Evolutionary conservation across 225 moss, liverwort and hornwort genomes (phyloP).

Genomic region (Rhytidiadelphus loreus): DNA sequence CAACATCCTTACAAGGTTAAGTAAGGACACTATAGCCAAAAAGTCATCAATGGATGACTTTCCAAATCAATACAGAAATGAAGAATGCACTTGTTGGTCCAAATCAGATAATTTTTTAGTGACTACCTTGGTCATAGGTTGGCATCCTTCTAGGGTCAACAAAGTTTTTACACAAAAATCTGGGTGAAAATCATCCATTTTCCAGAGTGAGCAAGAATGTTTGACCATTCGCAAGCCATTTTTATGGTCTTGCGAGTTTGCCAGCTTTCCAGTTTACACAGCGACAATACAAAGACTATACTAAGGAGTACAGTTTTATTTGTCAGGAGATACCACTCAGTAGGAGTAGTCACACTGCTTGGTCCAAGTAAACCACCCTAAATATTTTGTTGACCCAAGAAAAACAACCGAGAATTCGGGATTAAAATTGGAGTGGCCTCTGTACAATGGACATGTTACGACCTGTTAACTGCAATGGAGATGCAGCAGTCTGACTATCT

Average conservation of each 20-base stretch:
- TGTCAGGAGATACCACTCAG: background rate
- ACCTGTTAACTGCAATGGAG: background rate
- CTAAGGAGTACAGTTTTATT: background rate
- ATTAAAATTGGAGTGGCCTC: conserved; percentile 8
- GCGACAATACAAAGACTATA: background rate
- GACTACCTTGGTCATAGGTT: no score
- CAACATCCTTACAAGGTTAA: no score
- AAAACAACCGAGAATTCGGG: background rate
- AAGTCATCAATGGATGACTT: no score
- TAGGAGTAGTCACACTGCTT: background rate
- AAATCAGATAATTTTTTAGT: background rate
- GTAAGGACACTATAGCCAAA: no score
- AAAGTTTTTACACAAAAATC: background rate
- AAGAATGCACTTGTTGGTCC: background rate
- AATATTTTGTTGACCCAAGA: background rate
- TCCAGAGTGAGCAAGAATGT: background rate
- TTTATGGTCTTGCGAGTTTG: background rate
- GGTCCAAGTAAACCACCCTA: background rate
- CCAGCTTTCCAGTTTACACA: background rate
- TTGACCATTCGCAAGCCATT: background rate
- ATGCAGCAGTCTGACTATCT: conserved; percentile 23
- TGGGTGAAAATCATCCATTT: background rate
- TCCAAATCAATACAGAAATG: no score
- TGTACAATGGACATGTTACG: conserved; percentile 24
- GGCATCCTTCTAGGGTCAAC: background rate